These are phyloP conservation scores for Leccinum olivaceopallidum DNA, from an alignment of 768 basidiomycete species.

Conservation along the genomic window DNA sequence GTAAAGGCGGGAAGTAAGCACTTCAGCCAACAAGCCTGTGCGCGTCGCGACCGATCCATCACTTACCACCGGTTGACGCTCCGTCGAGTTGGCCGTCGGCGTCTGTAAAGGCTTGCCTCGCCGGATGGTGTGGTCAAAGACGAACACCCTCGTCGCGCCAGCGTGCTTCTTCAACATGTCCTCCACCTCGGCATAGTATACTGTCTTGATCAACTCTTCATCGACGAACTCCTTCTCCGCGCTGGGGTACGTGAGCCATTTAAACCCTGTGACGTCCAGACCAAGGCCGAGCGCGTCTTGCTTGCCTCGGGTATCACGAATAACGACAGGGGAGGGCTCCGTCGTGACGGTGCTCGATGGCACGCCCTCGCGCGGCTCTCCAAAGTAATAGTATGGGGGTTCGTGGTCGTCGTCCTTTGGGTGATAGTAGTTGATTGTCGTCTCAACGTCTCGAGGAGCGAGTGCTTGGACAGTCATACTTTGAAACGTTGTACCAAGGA, in stretches of 20 bases:
- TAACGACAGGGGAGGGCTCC: conserved; percentile 6
- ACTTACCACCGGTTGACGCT: conserved; percentile 33
- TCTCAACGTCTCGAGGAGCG: conserved; percentile 34
- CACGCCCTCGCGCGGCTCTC: conserved; percentile 24
- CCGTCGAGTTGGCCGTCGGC: background rate
- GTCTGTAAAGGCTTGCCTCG: background rate
- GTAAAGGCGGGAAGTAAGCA: too few relatives aligned
- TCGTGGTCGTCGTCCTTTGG: conserved; percentile 22
- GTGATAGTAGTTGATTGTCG: conserved; percentile 37
- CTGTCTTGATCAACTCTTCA: conserved; percentile 34
- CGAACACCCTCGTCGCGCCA: conserved; percentile 37
- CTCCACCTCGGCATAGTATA: conserved; percentile 42
- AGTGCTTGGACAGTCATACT: conserved; percentile 25
- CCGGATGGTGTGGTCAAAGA: conserved; percentile 46
- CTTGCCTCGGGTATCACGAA: conserved; percentile 33
- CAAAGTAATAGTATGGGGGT: conserved; percentile 33
- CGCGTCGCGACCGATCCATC: background rate
- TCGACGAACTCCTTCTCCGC: conserved; percentile 38
- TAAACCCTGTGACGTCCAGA: conserved; percentile 42
- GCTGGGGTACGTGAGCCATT: conserved; percentile 34
- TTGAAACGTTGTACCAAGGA: background rate
- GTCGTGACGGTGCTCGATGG: conserved; percentile 29
- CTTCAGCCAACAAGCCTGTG: background rate
- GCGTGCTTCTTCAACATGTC: conserved; percentile 38
- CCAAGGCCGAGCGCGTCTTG: conserved; percentile 26